These are phyloP conservation scores for Verticillium isaacii DNA, from an alignment of 2,329 filamentous ascomycete genomes.

Conservation along the genomic window DNA sequence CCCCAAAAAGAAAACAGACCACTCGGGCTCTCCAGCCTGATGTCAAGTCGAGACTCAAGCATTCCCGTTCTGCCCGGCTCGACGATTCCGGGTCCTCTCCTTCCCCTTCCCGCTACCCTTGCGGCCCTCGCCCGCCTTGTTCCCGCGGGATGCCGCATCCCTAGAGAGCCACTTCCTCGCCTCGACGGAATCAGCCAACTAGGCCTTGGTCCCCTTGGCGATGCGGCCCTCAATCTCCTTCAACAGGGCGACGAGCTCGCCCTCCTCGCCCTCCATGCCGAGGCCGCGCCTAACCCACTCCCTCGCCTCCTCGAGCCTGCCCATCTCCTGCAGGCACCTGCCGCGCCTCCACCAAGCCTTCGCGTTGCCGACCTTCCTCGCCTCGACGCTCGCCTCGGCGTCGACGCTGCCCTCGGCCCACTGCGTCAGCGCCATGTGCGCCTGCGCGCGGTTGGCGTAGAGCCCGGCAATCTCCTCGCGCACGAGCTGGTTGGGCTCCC, in stretches of 20 bases:
- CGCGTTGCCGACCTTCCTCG: slow-evolving; percentile 78
- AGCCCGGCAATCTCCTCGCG: slow-evolving; percentile 78
- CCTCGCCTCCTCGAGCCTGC: slow-evolving; percentile 72
- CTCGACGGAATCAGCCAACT: not conserved
- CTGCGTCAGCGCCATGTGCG: slow-evolving; percentile 73
- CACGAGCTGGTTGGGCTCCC: slow-evolving; percentile 82
- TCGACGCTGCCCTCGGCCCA: slow-evolving; percentile 89
- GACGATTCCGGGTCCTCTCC: not conserved
- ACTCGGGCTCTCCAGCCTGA: not conserved
- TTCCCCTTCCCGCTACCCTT: not conserved
- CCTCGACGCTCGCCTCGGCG: slow-evolving; percentile 82
- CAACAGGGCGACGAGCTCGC: slow-evolving; percentile 57
- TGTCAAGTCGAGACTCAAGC: not conserved
- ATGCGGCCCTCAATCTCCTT: slow-evolving; percentile 54
- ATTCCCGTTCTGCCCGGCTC: not conserved
- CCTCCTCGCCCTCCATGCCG: slow-evolving; percentile 75
- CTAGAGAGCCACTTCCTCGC: not conserved
- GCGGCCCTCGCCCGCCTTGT: not conserved
- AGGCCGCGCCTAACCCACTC: slow-evolving; percentile 73
- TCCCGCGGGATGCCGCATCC: not conserved
- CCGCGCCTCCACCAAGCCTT: slow-evolving; percentile 94
- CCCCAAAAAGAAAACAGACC: not conserved
- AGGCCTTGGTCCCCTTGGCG: slow-evolving; percentile 26
- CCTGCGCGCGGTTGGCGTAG: slow-evolving; percentile 85
- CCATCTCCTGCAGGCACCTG: slow-evolving; percentile 87